Evolutionary conservation across 140 eudicot genomes (phyloP), one percentile per base, ranked within the genome.

Genomic region (Anethum foeniculum): DNA sequence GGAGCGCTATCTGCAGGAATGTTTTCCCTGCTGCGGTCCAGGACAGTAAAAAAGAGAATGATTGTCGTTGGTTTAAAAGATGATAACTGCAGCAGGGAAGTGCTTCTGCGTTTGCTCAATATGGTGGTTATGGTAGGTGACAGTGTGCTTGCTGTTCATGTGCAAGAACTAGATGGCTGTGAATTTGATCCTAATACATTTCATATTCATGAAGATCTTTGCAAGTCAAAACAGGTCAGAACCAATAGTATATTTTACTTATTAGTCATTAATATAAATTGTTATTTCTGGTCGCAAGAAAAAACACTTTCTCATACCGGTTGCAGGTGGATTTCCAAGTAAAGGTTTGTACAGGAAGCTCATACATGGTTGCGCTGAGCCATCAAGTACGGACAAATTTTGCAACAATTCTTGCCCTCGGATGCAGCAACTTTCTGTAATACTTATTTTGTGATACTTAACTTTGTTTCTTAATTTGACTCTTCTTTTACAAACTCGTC

Each of bases 281-380:
- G n/a, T 15, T 68, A 32, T 11, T 68, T 62, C 32, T 25, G 34
- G 74, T 30, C 10, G 1, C 44, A 68, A 32, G 12, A 14, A 11
- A 11, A 30, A 67, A 14, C 16, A 5, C 36, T 2, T 68, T 65
- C 39, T 68, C 34, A 68, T 51, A 11, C n/a, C 44, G 78, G 46
- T 39, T 77, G 84, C 77, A 86, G 89, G 87, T 86, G 81, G 89
- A 86, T 67, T 86, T 86, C 38, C 83, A 86, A 75, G 81, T 86
- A 46, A 86, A 78, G 83, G 67, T 86, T 83, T 86, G 87, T 81
- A 48, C 67, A 27, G 87, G 85, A 64, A 79, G 52, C 38, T 78
- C 79, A 46, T 83, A 81, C 18, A 67, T 86, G 0, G 58, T 69
- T 58, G 89, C 64, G 10, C 73, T 86, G 56, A 81, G 83, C 56